Percentiles rank a stretch among this genome's conserved stretches.
phyloP scores from a whole-genome alignment of 345 rosid genomes.

The Capsella bursapastoris region DNA sequence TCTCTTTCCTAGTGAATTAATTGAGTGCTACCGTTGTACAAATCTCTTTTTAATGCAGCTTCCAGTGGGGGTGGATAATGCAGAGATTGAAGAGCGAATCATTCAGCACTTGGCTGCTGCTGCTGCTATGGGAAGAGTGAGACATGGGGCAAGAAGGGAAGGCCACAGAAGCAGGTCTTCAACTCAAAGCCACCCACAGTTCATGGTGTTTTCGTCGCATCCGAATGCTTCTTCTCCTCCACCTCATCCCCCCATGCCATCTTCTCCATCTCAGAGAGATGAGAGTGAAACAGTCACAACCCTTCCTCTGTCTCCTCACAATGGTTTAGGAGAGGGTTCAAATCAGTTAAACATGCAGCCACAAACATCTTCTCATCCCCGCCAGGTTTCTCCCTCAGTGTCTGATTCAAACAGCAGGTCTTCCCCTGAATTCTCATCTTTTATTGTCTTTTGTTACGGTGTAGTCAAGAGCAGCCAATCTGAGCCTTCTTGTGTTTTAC shows the following conservation, averaged over 20 bases:
- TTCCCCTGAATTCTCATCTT: conserved; percentile 13
- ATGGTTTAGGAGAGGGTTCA: conserved; percentile 53
- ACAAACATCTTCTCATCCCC: conserved; percentile 47
- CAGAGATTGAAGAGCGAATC: conserved; percentile 94
- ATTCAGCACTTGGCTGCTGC: conserved; percentile 97
- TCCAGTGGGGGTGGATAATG: conserved; percentile 74
- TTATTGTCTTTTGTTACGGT: conserved; percentile 10
- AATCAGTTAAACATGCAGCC: conserved; percentile 43
- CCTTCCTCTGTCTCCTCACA: conserved; percentile 54
- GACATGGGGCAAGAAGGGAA: conserved; percentile 81
- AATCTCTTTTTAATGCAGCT: conserved; percentile 54
- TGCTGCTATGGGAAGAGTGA: conserved; percentile 95
- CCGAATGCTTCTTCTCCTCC: conserved; percentile 55
- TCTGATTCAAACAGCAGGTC: conserved; percentile 68
- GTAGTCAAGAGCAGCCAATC: conserved; percentile 16
- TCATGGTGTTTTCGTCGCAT: conserved; percentile 74
- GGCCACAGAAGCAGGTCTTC: conserved; percentile 79
- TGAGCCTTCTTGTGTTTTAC: conserved; percentile 17
- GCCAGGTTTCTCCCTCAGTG: conserved; percentile 53
- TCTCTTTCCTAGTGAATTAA: conserved; percentile 14
- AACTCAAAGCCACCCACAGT: conserved; percentile 75
- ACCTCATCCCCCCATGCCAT: conserved; percentile 49
- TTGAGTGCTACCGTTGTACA: conserved; percentile 10
- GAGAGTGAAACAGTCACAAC: conserved; percentile 60
- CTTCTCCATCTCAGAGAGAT: conserved; percentile 61